Percentiles rank a stretch among this genome's conserved stretches.
Conservation (phyloP, 1,284 basidiomycete genomes). For the Ceratobasidium sp. region DNA sequence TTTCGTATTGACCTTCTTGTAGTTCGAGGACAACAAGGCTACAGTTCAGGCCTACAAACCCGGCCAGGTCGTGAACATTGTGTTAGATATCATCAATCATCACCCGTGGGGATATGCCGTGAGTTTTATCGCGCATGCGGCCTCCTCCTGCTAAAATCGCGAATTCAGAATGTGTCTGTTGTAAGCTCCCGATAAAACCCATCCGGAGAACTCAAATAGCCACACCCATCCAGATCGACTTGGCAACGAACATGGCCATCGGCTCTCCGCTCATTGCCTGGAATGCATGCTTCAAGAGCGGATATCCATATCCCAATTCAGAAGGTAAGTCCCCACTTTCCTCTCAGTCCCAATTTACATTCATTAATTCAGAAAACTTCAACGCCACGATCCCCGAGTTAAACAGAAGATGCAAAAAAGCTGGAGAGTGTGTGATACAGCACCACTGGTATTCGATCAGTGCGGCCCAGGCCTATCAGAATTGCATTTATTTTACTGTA, state of each 20-base stretch:
- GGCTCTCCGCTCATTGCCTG: slow-evolving; percentile 24
- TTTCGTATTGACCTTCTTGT: background rate
- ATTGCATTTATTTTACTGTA: slow-evolving; percentile 31
- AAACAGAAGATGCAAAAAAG: slow-evolving; percentile 8
- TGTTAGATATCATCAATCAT: slow-evolving; percentile 28
- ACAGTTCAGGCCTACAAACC: slow-evolving; percentile 6
- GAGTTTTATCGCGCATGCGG: background rate
- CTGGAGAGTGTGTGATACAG: slow-evolving; percentile 28
- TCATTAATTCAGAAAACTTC: slow-evolving; percentile 4
- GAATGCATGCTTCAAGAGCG: slow-evolving; percentile 14
- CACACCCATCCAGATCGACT: slow-evolving; percentile 1
- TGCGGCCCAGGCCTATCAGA: slow-evolving; percentile 17
- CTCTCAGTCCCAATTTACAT: background rate
- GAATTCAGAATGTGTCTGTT: slow-evolving; percentile 20
- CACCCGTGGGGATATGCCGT: slow-evolving; percentile 31
- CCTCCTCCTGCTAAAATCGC: background rate
- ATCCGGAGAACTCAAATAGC: background rate
- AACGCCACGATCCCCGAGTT: slow-evolving; percentile 26
- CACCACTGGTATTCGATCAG: slow-evolving; percentile 28
- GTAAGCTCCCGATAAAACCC: background rate
- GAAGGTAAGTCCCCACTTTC: background rate
- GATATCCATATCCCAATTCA: slow-evolving; percentile 22
- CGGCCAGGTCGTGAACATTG: slow-evolving; percentile 32
- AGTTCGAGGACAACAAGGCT: slow-evolving; percentile 14
- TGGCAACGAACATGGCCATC: slow-evolving; percentile 7